Evolutionary conservation across 306 rosid genomes (phyloP), one percentile per base, ranked within the genome.

Genomic region (Psophocarpus tetragonolobus): DNA sequence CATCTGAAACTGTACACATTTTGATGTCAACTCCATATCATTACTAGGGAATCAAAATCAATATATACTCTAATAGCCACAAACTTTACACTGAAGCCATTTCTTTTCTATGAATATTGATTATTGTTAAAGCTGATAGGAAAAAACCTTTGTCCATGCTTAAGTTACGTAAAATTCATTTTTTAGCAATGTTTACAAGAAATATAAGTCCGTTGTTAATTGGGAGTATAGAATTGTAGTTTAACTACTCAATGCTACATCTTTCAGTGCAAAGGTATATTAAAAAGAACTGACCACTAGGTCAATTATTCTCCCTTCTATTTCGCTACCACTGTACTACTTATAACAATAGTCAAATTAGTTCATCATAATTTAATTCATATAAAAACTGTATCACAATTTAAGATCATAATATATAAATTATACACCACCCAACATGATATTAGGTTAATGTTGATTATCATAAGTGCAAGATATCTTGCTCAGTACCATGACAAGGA

Each of bases 1-100:
- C 97, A 86, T 86, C 97, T 92, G 94, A 92, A 95, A 95, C 99
- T 95, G 82, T 60, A 84, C 77, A 84, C 65, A 71, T 74, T 77
- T 45, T 51, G 73, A 21, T 42, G 84, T 95, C 87, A 93, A 86
- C 83, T 80, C 62, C 74, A 76, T 80, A 47, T 47, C 73, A 66
- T 66, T 64, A 65, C 27, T 13, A 39, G 23, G n/a, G 24, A 45
- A 42, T 5, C 42, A 24, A 38, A 41, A 41, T 50, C 30, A 83
- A 75, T 20, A 54, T 53, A 65, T 18, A 29, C 9, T 41, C 51
- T 56, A 9, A 65, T 18, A 42, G 33, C 61, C 18, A 62, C 58
- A 80, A 35, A 50, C 36, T 48, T 62, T 68, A 68, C 23, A 17
- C 68, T 27, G 1, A 53, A 14, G 51, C n/a, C 32, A 24, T 67